A percentile compares a stretch with the other conserved stretches of the same genome.
Evolutionary conservation across 495 filamentous ascomycete species (phyloP).

Genomic region (Parathielavia appendiculata): DNA sequence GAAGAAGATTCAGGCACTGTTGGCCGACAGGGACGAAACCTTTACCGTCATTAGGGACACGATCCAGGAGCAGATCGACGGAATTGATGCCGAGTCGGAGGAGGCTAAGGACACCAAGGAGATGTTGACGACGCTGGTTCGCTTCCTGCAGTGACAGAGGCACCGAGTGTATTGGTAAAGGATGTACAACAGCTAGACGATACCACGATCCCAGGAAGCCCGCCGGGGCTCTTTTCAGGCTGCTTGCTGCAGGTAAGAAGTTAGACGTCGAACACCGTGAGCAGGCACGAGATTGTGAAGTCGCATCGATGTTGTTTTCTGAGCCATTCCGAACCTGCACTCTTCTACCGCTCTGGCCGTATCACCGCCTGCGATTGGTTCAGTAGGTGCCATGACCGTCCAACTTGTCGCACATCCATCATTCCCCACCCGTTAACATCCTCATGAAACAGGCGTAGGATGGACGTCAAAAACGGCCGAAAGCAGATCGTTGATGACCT

Average conservation of each 20-base stretch:
- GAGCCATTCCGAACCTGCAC: too few species aligned
- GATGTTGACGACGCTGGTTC: slow-evolving; percentile 64
- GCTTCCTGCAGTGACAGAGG: slow-evolving; percentile 47
- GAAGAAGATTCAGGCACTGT: slow-evolving; percentile 54
- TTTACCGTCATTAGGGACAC: slow-evolving; percentile 59
- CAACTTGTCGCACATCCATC: not conserved
- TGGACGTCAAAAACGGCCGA: slow-evolving; percentile 58
- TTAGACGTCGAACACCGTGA: too few species aligned
- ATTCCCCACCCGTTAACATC: not conserved
- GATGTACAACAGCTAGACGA: slow-evolving; percentile 17
- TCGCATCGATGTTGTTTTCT: too few species aligned
- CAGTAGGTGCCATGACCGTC: not conserved
- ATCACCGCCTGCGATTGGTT: not conserved
- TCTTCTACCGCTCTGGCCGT: too few species aligned
- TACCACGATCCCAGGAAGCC: slow-evolving; percentile 24
- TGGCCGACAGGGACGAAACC: slow-evolving; percentile 64
- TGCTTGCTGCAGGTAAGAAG: not conserved
- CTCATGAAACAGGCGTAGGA: slow-evolving; percentile 14
- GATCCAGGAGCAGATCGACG: slow-evolving; percentile 63
- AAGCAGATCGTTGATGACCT: slow-evolving; percentile 76
- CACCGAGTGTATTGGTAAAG: not conserved
- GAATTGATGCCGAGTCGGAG: slow-evolving; percentile 51
- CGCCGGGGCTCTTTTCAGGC: not conserved
- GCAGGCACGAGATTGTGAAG: too few species aligned
- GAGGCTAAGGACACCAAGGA: slow-evolving; percentile 58